Base-by-base conservation (phyloP, 1,284 basidiomycete genomes). In the Xerocomus amazonicus region DNA sequence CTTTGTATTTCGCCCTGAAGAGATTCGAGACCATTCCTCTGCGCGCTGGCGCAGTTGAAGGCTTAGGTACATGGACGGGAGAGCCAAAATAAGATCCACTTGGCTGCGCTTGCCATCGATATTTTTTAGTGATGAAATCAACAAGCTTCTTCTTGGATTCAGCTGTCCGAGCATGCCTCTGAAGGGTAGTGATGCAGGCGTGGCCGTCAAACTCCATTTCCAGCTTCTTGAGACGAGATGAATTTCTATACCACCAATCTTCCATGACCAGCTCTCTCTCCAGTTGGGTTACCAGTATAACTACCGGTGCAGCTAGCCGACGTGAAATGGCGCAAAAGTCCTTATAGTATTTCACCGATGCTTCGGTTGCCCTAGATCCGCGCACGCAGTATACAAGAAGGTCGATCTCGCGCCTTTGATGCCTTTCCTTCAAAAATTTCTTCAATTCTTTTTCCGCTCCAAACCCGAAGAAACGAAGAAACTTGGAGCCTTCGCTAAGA, bases 331-430 rank as follows among this genome's bases (percentile, higher is more conserved):
- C 26, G 28, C 61, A 60, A 45, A 71, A 59, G 2, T 34, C 39
- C 9, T 56, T 42, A 29, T 68, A 70, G 41, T 62, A 59, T 26
- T 48, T 54, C 28, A 40, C 31, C 1, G 38, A 48, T 17, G 54
- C 52, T 10, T 36, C 12, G 8, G 52, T 55, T 8, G 56, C 57
- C 43, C 65, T 58, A 13, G 54, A 45, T 13, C 56, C 65, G 8
- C 45, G 64, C 37, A 65, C 47, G 38, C 67, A 65, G 45, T 49
- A 65, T 0, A 65, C 64, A 17, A 66, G 59, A 41, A 66, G 66
- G 50, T 66, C 60, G 16, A 68, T 52, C 28, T 64, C 59, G 1
- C 14, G 33, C 6, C 4, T 47, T 7, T 23, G 36, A 17, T 58
- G 50, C 8, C 63, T 60, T 42, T 61, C 54, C 38, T 51, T 46